Percentiles rank a stretch among this genome's conserved stretches.
Conservation (phyloP, 2,329 filamentous ascomycete species). For the Ascochyta rabiei region DNA sequence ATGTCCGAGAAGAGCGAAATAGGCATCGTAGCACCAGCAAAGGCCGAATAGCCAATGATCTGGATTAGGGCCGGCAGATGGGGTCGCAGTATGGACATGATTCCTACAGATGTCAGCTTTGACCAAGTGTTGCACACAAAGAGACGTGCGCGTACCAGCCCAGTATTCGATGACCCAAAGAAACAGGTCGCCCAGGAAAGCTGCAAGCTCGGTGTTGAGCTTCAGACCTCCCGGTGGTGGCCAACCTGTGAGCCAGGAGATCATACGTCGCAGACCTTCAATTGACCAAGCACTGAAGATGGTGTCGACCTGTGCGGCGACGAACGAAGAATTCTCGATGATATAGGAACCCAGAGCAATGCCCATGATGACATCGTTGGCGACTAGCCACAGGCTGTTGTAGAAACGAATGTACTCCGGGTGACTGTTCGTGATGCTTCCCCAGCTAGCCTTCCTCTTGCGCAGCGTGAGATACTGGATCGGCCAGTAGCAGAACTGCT, state of each 20-base stretch:
- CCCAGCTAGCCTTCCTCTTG: constrained; percentile 90
- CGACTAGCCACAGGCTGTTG: constrained; percentile 97
- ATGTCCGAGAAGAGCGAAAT: constrained; percentile 95
- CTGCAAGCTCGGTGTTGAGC: constrained; percentile 88
- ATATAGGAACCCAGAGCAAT: constrained; percentile 97
- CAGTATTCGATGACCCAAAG: constrained; percentile 99
- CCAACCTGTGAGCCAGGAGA: constrained; percentile 94
- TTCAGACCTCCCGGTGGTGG: constrained; percentile 81
- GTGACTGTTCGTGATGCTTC: constrained; percentile 92
- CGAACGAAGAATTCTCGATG: constrained; percentile 88
- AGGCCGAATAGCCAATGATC: constrained; percentile 92
- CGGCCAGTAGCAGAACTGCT: constrained; percentile 99
- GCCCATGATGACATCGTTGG: constrained; percentile 98
- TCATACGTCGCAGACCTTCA: constrained; percentile 83
- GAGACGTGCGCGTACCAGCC: constrained; percentile 67
- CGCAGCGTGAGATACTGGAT: constrained; percentile 92
- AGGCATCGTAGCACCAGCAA: constrained; percentile 95
- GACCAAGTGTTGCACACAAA: not conserved
- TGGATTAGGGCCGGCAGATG: constrained; percentile 85
- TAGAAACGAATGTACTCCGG: constrained; percentile 99
- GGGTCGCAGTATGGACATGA: constrained; percentile 77
- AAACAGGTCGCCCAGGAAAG: constrained; percentile 94
- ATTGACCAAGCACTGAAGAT: constrained; percentile 84
- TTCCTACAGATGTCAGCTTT: constrained; percentile 58
- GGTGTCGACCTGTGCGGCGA: constrained; percentile 77